Base-by-base conservation (phyloP, 192 early-diverging fungal species). In the Coemansia sp. region DNA sequence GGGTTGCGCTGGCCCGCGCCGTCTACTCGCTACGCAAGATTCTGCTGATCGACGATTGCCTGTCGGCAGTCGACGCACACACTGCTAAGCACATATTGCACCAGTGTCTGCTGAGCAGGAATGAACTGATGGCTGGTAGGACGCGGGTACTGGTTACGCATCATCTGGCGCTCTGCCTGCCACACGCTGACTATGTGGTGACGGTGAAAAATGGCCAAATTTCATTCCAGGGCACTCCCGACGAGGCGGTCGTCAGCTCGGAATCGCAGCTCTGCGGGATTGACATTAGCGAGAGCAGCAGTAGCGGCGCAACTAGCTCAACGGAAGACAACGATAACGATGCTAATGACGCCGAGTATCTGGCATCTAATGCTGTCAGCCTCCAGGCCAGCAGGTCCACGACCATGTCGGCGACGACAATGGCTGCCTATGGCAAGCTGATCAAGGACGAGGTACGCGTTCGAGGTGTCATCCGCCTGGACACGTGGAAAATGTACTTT, bases 1-100 rank as follows among this genome's bases (percentile, higher is more conserved):
- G 93, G 14, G 79, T 97, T n/a, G 64, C 89, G 5, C 75, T 95
- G 47, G 93, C 92, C 14, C 83, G 94, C 41, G 91, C 92, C 19
- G 62, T 94, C 7, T 97, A 95, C 64, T 76, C 73, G 8, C 30
- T n/a, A 1, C 54, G 51, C 23, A 48, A 40, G 8, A 53, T 64
- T 20, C 57, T 94, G 23, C 62, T 94, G 8, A 63, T 92, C 41
- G 93, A 95, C 58, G 94, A 93, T 62, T 89, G 87, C 60, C 76
- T 95, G 35, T 90, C 88, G 26, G 96, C 96, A 22, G 94, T 97
- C 2, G 96, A 98, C 59, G 84, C 90, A 5, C 93, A 93, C 31
- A 97, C 94, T 1, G 93, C 88, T 11, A 83, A 81, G 34, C 87
- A 90, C 51, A 70, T 98, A 26, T 85, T 89, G 48, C 79, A 93